Evolutionary conservation across 257 asterid species (phyloP), one percentile per base, ranked within the genome.

Genomic region (Nyctanthes arbortristis): DNA sequence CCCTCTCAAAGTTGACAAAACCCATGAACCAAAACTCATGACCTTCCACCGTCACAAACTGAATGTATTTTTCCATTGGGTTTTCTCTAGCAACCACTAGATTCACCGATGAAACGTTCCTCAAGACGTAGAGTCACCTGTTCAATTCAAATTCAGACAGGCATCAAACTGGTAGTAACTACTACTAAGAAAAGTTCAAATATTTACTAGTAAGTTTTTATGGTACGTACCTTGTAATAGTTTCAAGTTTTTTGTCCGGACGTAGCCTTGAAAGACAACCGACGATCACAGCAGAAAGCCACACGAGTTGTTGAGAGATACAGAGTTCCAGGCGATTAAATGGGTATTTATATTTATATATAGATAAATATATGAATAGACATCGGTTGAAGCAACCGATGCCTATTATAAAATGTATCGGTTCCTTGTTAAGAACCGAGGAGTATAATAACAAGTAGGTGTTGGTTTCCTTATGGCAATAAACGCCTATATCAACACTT

Each of bases 1-100:
- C 97, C 65, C 86, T 90, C 87, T 90, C 97, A 71, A 78, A 91
- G 30, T 69, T 86, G 14, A 91, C 89, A 2, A 91, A 85, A 33
- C 97, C 96, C 97, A 86, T 91, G 74, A 88, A 88, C 97, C 97
- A 91, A 64, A 91, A 91, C 59, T 91, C 97, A 16, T 91, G 97
- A 9, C 86, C 78, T 30, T 91, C 97, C 11, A 75, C 66, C 0
- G 90, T 88, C 60, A 82, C 81, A 0, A 88, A 49, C 31, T 87
- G 94, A 2, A 91, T 71, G 45, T 91, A 88, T 78, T 77, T 88
- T 82, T 86, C 93, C 0, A 85, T 78, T 14, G 92, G 90, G 52
- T 82, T 80, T 65, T 86, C 82, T 47, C 73, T 80, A 84, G 73
- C 72, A 0, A 69, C 68, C 36, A 85, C 94, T 0, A 94, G 97